These are phyloP conservation scores for Didymella pinodella DNA, from an alignment of 2,329 filamentous ascomycete genomes.

Conservation along the genomic window DNA sequence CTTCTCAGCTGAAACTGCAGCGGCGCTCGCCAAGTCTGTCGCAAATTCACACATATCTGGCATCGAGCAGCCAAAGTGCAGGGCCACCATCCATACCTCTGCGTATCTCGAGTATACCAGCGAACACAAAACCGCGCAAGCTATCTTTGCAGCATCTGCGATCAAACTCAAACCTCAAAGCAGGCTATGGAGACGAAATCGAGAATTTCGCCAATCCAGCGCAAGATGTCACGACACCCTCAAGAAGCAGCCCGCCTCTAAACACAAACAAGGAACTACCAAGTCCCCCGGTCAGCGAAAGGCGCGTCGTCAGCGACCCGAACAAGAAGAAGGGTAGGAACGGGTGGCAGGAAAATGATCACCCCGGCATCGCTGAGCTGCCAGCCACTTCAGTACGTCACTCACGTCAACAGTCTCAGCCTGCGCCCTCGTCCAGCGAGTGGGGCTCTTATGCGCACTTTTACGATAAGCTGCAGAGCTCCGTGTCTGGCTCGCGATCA, in stretches of 20 bases:
- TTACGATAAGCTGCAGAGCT: conserved; percentile 13
- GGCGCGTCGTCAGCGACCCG: conserved; percentile 28
- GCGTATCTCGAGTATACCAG: conserved; percentile 46
- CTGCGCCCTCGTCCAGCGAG: conserved; percentile 25
- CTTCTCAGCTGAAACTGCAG: conserved; percentile 21
- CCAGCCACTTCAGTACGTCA: conserved; percentile 41
- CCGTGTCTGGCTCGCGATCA: neutral
- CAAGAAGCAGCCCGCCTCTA: conserved; percentile 29
- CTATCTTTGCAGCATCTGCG: conserved; percentile 39
- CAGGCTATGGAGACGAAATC: conserved; percentile 22
- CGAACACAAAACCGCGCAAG: conserved; percentile 44
- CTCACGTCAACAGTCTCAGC: conserved; percentile 46
- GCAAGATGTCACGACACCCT: conserved; percentile 20
- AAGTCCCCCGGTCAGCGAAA: conserved; percentile 32
- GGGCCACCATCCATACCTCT: conserved; percentile 44
- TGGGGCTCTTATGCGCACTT: conserved; percentile 18
- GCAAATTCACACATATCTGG: conserved; percentile 29
- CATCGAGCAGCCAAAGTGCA: conserved; percentile 24
- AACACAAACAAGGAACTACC: conserved; percentile 46
- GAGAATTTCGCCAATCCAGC: conserved; percentile 20
- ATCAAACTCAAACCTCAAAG: conserved; percentile 23
- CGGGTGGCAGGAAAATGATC: conserved; percentile 20
- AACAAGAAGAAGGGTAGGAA: conserved; percentile 18
- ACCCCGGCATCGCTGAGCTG: conserved; percentile 34
- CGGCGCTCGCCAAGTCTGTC: conserved; percentile 34